Evolutionary conservation across 1,284 basidiomycete genomes (phyloP).

Genomic region (Sanghuangporus sanghuang): DNA sequence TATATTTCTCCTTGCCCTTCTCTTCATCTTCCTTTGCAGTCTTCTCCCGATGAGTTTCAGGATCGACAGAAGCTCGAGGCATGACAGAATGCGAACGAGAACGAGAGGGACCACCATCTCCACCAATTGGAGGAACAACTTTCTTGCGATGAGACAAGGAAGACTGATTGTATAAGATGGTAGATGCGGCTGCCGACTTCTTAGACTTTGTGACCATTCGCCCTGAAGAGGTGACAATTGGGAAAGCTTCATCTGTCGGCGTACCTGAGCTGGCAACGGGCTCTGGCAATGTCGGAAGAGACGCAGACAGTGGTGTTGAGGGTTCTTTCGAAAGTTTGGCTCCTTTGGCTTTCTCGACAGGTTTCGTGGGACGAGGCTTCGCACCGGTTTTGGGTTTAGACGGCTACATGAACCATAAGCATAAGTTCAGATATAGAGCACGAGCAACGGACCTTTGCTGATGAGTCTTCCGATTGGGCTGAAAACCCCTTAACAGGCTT

Average conservation of each 20-base stretch:
- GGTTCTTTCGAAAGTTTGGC: constrained; percentile 9
- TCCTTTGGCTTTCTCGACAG: constrained; percentile 7
- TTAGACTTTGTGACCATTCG: constrained; percentile 16
- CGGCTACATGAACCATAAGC: neutral
- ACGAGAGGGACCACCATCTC: constrained; percentile 30
- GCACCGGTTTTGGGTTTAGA: constrained; percentile 27
- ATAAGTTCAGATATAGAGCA: neutral
- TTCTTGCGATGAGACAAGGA: constrained; percentile 25
- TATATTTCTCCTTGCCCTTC: constrained; percentile 17
- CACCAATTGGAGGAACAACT: constrained; percentile 25
- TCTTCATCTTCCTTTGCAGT: constrained; percentile 34
- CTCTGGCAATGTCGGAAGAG: neutral
- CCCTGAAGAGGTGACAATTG: constrained; percentile 16
- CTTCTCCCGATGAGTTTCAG: constrained; percentile 28
- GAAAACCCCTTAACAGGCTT: constrained; percentile 19
- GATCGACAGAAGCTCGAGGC: constrained; percentile 41
- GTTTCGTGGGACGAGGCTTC: constrained; percentile 26
- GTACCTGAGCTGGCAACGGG: neutral
- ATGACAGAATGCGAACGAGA: constrained; percentile 67
- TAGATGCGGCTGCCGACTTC: constrained; percentile 23
- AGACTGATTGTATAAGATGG: constrained; percentile 12
- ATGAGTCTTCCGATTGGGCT: constrained; percentile 7
- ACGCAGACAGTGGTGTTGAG: neutral
- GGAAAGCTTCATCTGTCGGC: constrained; percentile 11
- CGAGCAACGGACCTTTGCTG: constrained; percentile 8